A percentile compares a stretch with the other conserved stretches of the same genome.
Evolutionary conservation across 805 yeast species (phyloP).

Genomic region (Yarrowia divulgata): DNA sequence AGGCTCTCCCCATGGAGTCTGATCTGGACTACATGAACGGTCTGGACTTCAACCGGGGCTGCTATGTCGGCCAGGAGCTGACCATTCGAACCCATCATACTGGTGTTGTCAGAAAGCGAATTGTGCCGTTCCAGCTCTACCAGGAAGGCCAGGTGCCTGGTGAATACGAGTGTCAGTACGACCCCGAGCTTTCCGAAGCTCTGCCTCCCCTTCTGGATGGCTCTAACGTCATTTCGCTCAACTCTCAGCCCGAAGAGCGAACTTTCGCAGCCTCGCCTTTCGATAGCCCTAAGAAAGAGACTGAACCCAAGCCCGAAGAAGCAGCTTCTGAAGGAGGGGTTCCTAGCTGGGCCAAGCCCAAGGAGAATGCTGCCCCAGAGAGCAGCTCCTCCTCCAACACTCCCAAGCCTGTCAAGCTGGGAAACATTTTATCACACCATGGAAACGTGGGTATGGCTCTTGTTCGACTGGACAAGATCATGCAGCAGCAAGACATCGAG

Average conservation of each 20-base stretch:
- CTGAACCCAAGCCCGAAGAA: conserved; percentile 10
- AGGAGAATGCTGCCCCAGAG: background rate
- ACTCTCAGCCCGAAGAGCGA: conserved; percentile 15
- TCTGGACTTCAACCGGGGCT: conserved; percentile 87
- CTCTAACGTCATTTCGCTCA: conserved; percentile 25
- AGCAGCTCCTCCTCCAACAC: conserved; percentile 44
- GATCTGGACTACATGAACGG: conserved; percentile 84
- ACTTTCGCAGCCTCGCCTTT: conserved; percentile 43
- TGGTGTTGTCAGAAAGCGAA: conserved; percentile 82
- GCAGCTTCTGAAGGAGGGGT: conserved; percentile 58
- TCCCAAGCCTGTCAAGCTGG: conserved; percentile 55
- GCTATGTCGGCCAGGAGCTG: conserved; percentile 95
- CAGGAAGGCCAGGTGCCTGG: conserved; percentile 42
- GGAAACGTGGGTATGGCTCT: conserved; percentile 73
- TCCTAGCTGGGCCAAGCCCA: conserved; percentile 24
- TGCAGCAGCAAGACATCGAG: conserved; percentile 49
- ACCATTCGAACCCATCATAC: conserved; percentile 86
- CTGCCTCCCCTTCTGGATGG: conserved; percentile 11
- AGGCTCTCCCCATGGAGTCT: conserved; percentile 79
- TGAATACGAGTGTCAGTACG: conserved; percentile 23
- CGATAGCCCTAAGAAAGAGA: conserved; percentile 35
- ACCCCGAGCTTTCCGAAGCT: background rate
- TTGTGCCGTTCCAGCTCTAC: conserved; percentile 68
- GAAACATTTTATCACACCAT: conserved; percentile 43
- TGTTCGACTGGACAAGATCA: conserved; percentile 58